phyloP scores from a whole-genome alignment of 2,329 filamentous ascomycete genomes.

The Magnaporthales sp. region DNA sequence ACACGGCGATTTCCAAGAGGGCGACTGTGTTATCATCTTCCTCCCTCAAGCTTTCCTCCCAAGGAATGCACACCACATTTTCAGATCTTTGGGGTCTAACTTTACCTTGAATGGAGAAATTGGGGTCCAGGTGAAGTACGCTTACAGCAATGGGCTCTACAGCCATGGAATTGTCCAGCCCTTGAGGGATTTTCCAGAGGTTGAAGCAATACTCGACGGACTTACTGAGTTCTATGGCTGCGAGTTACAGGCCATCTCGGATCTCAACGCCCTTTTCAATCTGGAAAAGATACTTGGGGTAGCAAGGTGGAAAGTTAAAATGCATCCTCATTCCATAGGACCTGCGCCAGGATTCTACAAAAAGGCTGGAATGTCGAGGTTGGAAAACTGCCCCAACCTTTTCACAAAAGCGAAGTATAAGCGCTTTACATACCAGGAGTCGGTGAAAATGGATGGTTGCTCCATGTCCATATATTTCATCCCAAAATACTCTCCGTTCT shows the following conservation, averaged over 20 bases:
- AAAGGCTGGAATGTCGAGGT: slow-evolving; percentile 16
- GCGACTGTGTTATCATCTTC: neutral
- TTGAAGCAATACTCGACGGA: slow-evolving; percentile 5
- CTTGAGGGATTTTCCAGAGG: slow-evolving; percentile 11
- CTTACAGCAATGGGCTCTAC: neutral
- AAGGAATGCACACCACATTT: neutral
- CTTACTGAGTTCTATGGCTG: neutral
- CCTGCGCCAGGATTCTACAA: slow-evolving; percentile 14
- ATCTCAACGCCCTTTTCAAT: neutral
- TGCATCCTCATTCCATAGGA: slow-evolving; percentile 1
- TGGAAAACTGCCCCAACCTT: slow-evolving; percentile 18
- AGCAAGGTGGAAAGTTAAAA: neutral
- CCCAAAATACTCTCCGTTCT: slow-evolving; percentile 12
- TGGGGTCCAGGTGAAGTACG: neutral
- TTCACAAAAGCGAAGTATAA: slow-evolving; percentile 18
- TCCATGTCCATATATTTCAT: slow-evolving; percentile 29
- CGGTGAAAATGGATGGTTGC: slow-evolving; percentile 28
- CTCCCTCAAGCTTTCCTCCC: neutral
- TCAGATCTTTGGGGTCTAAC: neutral
- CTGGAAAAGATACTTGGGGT: slow-evolving; percentile 5
- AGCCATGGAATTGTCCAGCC: neutral
- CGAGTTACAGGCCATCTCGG: neutral
- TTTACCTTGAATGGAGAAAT: neutral
- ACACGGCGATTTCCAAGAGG: neutral
- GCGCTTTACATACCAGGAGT: slow-evolving; percentile 23